Evolutionary conservation across 768 basidiomycete species (phyloP), one percentile per base, ranked within the genome.

Genomic region (Clitopilus passeckerianus): DNA sequence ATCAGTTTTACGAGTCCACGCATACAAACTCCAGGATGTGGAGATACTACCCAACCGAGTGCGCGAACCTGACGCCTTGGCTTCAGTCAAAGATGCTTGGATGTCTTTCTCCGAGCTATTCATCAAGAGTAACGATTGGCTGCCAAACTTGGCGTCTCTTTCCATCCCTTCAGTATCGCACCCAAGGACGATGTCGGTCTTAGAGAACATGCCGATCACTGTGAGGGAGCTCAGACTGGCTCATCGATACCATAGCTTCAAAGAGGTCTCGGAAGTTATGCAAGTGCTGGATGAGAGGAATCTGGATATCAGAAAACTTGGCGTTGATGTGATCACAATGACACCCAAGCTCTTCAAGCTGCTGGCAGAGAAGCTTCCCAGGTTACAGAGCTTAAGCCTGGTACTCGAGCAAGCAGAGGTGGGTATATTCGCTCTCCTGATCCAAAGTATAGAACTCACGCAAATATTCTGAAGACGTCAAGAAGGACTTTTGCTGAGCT

Each of bases 201-300:
- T 76, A 37, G 62, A 59, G 14, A 65, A 67, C 12, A 67, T 68
- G 9, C 56, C 68, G 2, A 60, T 66, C 34, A 71, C 71, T 9
- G 59, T 74, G 33, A 67, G 60, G 5, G 57, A 60, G 10, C 67
- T 76, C 10, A 55, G 56, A 30, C 60, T 74, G 1, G 62, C 62
- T 0, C 66, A 68, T 18, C 62, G 65, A 24, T 71, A 65, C 34
- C 64, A 74, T 1, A 41, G 55, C 2, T 53, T 43, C n/a, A 37
- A 56, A 8, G 72, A 75, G 15, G 60, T 72, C 3, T 34, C n/a
- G 1, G 65, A 66, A 4, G 57, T 75, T 0, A 18, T 71, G 5
- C 43, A 59, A 1, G 24, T 68, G 8, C 72, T 74, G 34, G 64
- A 67, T 0, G 52, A 64, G 23, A 61, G 66, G n/a, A 34, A 34